Evolutionary conservation across 768 basidiomycete genomes (phyloP).

Genomic region (Rhodotorula paludigena): DNA sequence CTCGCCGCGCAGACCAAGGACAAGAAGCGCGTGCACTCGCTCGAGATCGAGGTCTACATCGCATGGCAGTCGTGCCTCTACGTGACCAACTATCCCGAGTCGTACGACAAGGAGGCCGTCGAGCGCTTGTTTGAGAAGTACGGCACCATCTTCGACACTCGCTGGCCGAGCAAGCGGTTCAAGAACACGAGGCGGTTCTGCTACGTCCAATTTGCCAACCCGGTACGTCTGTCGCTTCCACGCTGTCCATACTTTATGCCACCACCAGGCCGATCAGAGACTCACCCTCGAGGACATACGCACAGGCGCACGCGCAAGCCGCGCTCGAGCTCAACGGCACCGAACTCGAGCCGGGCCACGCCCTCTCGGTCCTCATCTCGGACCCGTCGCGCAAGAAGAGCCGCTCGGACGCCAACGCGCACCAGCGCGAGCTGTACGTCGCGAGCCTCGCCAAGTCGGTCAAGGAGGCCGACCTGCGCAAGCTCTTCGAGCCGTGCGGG

Average conservation of each 20-base stretch:
- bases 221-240: conserved; percentile 58
- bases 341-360: conserved; percentile 65
- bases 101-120: conserved; percentile 68
- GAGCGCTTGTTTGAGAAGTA: conserved; percentile 77
- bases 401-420: conserved; percentile 78
- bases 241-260: background rate
- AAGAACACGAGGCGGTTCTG: conserved; percentile 85
- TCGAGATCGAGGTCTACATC: conserved; percentile 77
- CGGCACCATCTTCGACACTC: conserved; percentile 84
- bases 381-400: conserved; percentile 85
- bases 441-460: conserved; percentile 76
- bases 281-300: background rate
- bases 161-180: conserved; percentile 98
- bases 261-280: no score
- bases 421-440: conserved; percentile 80
- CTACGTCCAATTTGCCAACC: conserved; percentile 83
- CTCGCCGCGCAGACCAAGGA: conserved; percentile 88
- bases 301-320: conserved; percentile 57
- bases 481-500: conserved; percentile 77
- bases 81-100: conserved; percentile 90
- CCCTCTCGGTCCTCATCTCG: conserved; percentile 74
- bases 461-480: conserved; percentile 69
- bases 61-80: conserved; percentile 93
- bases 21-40: conserved; percentile 73
- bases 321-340: conserved; percentile 74